These are phyloP conservation scores for Myxozyma neotropica DNA, from an alignment of 805 yeast species.

Conservation along the genomic window DNA sequence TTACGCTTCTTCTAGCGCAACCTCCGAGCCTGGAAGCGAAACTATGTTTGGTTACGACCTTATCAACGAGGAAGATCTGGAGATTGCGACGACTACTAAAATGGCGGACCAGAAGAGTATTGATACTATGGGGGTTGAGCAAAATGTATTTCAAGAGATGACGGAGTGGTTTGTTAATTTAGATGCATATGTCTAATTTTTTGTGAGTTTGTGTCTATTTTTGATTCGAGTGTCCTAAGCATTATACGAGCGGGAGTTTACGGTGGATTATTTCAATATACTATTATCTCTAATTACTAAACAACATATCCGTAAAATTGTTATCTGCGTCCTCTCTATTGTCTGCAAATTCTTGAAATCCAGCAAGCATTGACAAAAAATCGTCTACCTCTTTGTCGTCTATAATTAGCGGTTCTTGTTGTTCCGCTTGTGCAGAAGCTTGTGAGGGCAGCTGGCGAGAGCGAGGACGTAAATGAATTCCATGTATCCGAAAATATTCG, in stretches of 20 bases:
- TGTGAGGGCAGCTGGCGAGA: too few species aligned
- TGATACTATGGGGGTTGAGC: conserved; percentile 3
- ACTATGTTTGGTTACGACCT: neutral
- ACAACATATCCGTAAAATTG: neutral
- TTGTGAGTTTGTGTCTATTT: neutral
- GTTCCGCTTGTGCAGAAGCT: too few species aligned
- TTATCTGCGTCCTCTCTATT: neutral
- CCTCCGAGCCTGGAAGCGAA: neutral
- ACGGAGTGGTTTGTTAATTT: conserved; percentile 2
- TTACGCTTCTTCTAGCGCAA: neutral
- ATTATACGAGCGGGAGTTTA: too few species aligned
- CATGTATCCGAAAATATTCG: too few species aligned
- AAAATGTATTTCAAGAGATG: conserved; percentile 10
- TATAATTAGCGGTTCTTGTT: too few species aligned
- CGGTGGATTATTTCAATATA: too few species aligned
- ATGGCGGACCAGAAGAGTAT: neutral
- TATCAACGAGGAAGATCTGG: neutral
- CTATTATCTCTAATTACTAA: neutral
- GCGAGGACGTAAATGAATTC: too few species aligned
- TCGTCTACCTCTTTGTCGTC: neutral
- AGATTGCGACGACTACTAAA: neutral
- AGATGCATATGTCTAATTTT: neutral
- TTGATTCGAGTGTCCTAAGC: too few species aligned
- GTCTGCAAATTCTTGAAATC: neutral
- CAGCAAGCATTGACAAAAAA: neutral